These are phyloP conservation scores for Nicotiana obtusifolia DNA, from an alignment of 257 asterid genomes.

Conservation along the genomic window DNA sequence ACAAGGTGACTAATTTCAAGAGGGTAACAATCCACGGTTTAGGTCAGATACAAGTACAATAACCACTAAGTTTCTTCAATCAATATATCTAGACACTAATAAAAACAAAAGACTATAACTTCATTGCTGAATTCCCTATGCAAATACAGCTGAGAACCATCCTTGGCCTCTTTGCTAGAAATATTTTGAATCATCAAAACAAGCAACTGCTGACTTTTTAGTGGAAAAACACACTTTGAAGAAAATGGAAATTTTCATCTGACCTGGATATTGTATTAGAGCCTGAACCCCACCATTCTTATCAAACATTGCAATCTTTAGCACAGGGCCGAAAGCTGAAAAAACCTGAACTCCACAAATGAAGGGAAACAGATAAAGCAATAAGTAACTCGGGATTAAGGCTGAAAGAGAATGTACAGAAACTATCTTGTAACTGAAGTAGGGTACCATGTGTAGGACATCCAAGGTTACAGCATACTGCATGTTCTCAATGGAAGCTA, in stretches of 20 bases:
- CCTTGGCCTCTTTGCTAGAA: neutral
- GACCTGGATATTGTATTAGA: constrained; percentile 84
- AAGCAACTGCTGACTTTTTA: neutral
- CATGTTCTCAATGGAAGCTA: constrained; percentile 97
- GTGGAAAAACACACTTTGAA: neutral
- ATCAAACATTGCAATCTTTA: constrained; percentile 90
- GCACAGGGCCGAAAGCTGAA: constrained; percentile 73
- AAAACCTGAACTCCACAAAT: constrained; percentile 41
- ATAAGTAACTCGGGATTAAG: constrained; percentile 5
- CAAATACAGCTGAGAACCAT: neutral
- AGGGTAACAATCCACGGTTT: neutral
- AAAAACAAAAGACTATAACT: neutral
- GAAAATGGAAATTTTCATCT: constrained; percentile 1
- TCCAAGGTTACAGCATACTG: constrained; percentile 96
- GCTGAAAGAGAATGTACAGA: constrained; percentile 4
- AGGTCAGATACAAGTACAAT: neutral
- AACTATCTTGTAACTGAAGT: constrained; percentile 17
- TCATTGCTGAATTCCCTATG: neutral
- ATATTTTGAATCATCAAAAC: neutral
- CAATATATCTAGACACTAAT: neutral
- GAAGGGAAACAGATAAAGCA: constrained; percentile 4
- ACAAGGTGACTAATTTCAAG: neutral
- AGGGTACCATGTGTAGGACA: constrained; percentile 65
- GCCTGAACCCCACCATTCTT: constrained; percentile 91
- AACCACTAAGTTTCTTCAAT: neutral